A percentile compares a stretch with the other conserved stretches of the same genome.
Conservation (phyloP, 1,284 basidiomycete species). For the Pseudozyma sp. region DNA sequence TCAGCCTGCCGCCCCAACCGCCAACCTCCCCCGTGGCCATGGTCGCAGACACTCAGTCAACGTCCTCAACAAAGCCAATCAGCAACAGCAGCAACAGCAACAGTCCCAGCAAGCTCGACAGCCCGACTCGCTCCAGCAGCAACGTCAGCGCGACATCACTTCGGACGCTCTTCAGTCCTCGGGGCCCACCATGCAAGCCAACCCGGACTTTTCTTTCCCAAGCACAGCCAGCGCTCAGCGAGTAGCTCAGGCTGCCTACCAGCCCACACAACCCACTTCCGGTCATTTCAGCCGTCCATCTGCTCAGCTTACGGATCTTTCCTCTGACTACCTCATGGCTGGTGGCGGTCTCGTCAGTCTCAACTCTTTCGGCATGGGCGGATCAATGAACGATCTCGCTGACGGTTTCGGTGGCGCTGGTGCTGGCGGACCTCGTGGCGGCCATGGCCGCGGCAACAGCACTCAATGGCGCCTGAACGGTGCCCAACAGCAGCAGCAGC, state of each 20-base stretch:
- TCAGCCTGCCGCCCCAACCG: constrained; percentile 21
- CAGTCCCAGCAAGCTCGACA: constrained; percentile 19
- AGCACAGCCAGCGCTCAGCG: constrained; percentile 45
- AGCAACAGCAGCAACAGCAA: constrained; percentile 43
- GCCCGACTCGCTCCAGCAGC: constrained; percentile 12
- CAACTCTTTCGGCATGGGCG: constrained; percentile 48
- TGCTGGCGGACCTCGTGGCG: constrained; percentile 40
- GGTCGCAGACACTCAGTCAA: constrained; percentile 94
- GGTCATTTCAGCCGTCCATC: constrained; percentile 63
- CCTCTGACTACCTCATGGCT: constrained; percentile 66
- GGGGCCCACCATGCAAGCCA: constrained; percentile 52
- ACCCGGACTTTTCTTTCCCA: constrained; percentile 59
- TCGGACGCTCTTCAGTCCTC: constrained; percentile 23
- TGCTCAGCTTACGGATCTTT: constrained; percentile 63
- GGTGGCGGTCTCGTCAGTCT: constrained; percentile 65
- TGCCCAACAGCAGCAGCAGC: constrained; percentile 10
- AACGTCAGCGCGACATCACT: constrained; percentile 8
- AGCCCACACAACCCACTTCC: constrained; percentile 24
- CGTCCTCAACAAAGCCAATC: constrained; percentile 73
- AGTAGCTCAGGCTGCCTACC: constrained; percentile 31
- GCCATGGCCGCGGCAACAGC: constrained; percentile 47
- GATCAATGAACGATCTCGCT: constrained; percentile 54
- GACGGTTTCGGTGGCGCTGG: constrained; percentile 62
- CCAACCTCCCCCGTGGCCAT: constrained; percentile 76
- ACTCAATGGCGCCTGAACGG: constrained; percentile 57